Conservation (phyloP, 202 grass and related monocot species). For the Setaria viridis region DNA sequence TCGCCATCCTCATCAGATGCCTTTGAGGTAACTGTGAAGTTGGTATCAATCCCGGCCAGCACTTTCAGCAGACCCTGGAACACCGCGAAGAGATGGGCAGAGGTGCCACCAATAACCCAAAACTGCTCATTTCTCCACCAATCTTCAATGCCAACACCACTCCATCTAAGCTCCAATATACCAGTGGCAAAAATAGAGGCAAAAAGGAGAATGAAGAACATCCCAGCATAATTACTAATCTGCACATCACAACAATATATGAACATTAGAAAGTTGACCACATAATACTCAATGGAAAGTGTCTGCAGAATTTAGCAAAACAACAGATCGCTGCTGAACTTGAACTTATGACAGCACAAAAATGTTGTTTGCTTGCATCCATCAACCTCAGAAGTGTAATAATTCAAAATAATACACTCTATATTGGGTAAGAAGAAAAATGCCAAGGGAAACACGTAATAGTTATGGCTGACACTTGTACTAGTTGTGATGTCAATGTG, state of each 20-base stretch:
- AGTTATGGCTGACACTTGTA: background rate
- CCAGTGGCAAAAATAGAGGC: conserved; percentile 85
- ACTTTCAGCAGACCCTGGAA: conserved; percentile 96
- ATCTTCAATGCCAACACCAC: conserved; percentile 94
- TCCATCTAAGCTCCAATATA: conserved; percentile 94
- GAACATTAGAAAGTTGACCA: conserved; percentile 31
- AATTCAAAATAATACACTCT: background rate
- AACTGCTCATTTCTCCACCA: conserved; percentile 99
- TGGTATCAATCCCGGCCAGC: conserved; percentile 88
- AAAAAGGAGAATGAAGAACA: conserved; percentile 95
- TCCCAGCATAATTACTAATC: conserved; percentile 96
- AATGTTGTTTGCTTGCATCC: background rate
- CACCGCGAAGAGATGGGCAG: conserved; percentile 91
- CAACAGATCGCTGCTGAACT: background rate
- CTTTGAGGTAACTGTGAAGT: conserved; percentile 97
- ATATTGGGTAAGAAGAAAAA: background rate
- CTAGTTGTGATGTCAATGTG: background rate
- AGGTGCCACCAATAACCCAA: conserved; percentile 98
- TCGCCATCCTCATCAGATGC: conserved; percentile 89
- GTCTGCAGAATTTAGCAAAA: conserved; percentile 11
- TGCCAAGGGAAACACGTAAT: background rate
- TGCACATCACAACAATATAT: conserved; percentile 49
- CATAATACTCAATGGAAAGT: background rate
- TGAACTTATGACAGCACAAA: conserved; percentile 16
- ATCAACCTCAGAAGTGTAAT: background rate